Evolutionary conservation across 1,139 yeast species (phyloP).

Genomic region (Yamadazyma spencermartinsiae): DNA sequence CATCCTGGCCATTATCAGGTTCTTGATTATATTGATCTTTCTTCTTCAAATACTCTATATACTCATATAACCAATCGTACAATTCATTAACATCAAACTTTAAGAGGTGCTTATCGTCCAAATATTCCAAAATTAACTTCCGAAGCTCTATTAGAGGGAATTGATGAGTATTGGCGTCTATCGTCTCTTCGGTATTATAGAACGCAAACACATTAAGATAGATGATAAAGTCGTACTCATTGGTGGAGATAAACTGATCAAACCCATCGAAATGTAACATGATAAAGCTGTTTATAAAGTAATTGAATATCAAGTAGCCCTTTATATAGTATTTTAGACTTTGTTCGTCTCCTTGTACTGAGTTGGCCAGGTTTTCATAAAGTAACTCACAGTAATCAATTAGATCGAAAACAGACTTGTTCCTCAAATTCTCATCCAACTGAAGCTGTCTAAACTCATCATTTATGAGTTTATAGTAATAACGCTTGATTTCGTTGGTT

Average conservation of each 20-base stretch:
- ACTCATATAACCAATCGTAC: conserved; percentile 42
- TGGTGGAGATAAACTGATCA: conserved; percentile 39
- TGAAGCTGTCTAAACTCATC: conserved; percentile 41
- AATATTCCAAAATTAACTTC: conserved; percentile 30
- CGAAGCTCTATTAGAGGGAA: conserved; percentile 28
- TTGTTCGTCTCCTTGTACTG: conserved; percentile 19
- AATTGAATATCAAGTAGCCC: conserved; percentile 45
- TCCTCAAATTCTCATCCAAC: conserved; percentile 28
- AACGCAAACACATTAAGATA: conserved; percentile 47
- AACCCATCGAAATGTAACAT: conserved; percentile 48
- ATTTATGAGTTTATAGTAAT: conserved; percentile 31
- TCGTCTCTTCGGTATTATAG: conserved; percentile 33
- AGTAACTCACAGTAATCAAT: conserved; percentile 42
- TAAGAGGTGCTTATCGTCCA: conserved; percentile 31
- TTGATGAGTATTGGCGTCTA: conserved; percentile 22
- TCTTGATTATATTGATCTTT: conserved; percentile 23
- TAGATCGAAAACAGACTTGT: conserved; percentile 43
- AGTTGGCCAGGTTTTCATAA: conserved; percentile 30
- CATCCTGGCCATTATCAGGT: background rate
- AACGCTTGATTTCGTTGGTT: conserved; percentile 15
- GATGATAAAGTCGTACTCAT: conserved; percentile 44
- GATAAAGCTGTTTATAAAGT: conserved; percentile 45
- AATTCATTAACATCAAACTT: conserved; percentile 40
- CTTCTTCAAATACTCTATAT: conserved; percentile 40
- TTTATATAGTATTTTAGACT: conserved; percentile 31